Evolutionary conservation across 495 filamentous ascomycete genomes (phyloP).

Genomic region (Wilcoxina mikolae): DNA sequence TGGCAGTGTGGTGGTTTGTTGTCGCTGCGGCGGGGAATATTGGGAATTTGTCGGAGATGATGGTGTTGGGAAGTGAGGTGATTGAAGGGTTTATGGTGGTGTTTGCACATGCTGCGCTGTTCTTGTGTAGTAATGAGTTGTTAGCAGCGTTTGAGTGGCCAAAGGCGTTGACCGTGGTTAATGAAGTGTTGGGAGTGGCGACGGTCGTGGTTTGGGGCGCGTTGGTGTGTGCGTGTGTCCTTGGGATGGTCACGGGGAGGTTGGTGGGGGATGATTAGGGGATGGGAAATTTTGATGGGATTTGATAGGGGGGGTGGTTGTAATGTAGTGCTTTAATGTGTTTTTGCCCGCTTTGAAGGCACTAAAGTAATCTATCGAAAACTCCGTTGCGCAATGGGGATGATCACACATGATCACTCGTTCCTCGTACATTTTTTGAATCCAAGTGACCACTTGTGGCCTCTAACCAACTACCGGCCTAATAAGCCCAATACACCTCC

Average conservation of each 20-base stretch:
- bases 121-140: slow-evolving; percentile 1
- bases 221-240: slow-evolving; percentile 13
- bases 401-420: no score
- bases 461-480: no score
- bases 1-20: slow-evolving; percentile 22
- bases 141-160: slow-evolving; percentile 3
- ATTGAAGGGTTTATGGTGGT: slow-evolving; percentile 11
- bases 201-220: slow-evolving; percentile 8
- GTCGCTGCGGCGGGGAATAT: slow-evolving; percentile 16
- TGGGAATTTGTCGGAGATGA: slow-evolving; percentile 11
- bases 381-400: no score
- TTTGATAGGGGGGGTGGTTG: no score
- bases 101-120: slow-evolving; percentile 4
- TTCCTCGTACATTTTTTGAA: no score
- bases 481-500: no score
- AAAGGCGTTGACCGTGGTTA: neutral
- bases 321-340: no score
- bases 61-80: slow-evolving; percentile 15
- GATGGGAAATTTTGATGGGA: no score
- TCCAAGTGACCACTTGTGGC: no score
- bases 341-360: no score
- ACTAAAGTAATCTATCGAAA: no score
- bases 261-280: slow-evolving; percentile 14
- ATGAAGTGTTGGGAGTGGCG: slow-evolving; percentile 2
- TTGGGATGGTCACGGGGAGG: slow-evolving; percentile 18